Base-by-base conservation (phyloP, 208 protist species). In the Herpetomonas muscarum region DNA sequence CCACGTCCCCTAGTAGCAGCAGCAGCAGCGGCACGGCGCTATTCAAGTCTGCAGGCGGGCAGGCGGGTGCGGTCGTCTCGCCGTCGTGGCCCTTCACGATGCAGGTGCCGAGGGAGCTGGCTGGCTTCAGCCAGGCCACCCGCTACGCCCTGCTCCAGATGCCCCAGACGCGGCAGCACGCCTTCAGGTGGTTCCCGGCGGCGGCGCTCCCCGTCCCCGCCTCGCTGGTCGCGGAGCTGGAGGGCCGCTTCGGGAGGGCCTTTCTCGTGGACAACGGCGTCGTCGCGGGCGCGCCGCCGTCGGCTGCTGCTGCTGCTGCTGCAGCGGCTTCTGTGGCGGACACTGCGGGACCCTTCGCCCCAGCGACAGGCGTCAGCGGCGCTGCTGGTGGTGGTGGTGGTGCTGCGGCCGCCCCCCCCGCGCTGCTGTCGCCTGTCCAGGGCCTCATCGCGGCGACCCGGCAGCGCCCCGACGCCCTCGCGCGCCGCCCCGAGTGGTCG, bases 121-220 rank as follows among this genome's bases (percentile, higher is more conserved):
- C 67, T 0, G 62, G 74, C 34, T 53, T 92, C 15, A 74, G 67
- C 5, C 77, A 84, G 29, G 74, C 72, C 3, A 71, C 75, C 19
- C 79, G 79, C 29, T 86, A 85, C 67, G 70, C 80, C 31, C 70
- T 85, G 68, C 50, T 85, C 39, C 70, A 68, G 45, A 76, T 55
- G 0, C 45, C 67, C 0, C 24, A 12, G 10, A 44, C 58, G 47
- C 86, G 84, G 79, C 51, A 47, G 42, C 46, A 66, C 9, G 79
- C 84, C n/a, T 54, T 91, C 42, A 34, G 41, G 41, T 84, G 65
- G 70, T 69, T 91, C 22, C 75, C 79, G 2, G n/a, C 34, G 29
- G 12, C 61, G 1, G 37, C 67, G 6, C 55, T 91, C 46, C 78
- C 79, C 3, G 57, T 91, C 29, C 74, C 79, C 21, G 59, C 70